Evolutionary conservation across 139 green algal species (phyloP).

Genomic region (Closterium sp.): DNA sequence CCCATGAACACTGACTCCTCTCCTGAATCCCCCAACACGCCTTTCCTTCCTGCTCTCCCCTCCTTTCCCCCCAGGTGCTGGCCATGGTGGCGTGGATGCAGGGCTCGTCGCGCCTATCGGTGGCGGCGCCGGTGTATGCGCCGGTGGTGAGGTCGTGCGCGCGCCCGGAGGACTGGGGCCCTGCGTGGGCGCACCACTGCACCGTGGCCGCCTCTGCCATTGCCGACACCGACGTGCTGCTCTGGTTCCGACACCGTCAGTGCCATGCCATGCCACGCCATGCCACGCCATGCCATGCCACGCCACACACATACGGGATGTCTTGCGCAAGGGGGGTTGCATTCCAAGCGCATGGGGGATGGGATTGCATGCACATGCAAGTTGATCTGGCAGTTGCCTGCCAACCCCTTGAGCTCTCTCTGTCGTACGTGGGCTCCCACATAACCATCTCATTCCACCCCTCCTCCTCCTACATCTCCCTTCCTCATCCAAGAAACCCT

Average conservation of each 20-base stretch:
- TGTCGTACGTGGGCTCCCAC: background rate
- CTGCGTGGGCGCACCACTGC: slow-evolving; percentile 4
- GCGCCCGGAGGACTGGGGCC: slow-evolving; percentile 1
- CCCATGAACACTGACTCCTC: too few relatives aligned
- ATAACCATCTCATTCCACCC: background rate
- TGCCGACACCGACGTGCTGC: slow-evolving; percentile 2
- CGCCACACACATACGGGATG: background rate
- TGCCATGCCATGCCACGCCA: background rate
- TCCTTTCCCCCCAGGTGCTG: background rate
- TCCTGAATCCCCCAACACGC: too few relatives aligned
- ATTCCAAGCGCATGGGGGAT: too few relatives aligned
- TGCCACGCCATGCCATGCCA: background rate
- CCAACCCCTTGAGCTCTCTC: too few relatives aligned
- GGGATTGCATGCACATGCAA: too few relatives aligned
- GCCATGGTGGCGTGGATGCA: background rate
- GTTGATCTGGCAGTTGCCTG: too few relatives aligned
- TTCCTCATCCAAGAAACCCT: background rate
- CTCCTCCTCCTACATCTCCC: background rate
- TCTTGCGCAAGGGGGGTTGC: too few relatives aligned
- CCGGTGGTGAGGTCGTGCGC: background rate
- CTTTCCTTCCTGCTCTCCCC: background rate
- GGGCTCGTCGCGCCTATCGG: background rate
- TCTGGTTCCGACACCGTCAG: slow-evolving; percentile 40
- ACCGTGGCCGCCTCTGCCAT: background rate
- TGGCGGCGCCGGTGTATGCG: background rate